Percentiles rank a stretch among this genome's conserved stretches.
Conservation (phyloP, 2,329 filamentous ascomycete species). For the Trichoderma endophyticum region DNA sequence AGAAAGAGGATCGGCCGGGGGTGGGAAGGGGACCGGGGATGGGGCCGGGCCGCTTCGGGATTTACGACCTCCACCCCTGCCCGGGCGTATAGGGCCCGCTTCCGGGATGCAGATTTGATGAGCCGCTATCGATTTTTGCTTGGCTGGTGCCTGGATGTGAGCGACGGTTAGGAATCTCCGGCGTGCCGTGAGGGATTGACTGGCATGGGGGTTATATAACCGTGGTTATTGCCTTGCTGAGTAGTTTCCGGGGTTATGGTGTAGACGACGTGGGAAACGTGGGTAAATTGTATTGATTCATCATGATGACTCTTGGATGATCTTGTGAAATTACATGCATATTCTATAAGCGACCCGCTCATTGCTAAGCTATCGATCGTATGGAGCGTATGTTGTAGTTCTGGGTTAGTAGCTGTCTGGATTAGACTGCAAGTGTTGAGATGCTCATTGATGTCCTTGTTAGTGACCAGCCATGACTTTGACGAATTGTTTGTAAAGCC, state of each 20-base stretch:
- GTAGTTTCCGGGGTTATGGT: neutral
- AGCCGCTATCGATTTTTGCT: neutral
- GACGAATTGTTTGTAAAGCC: neutral
- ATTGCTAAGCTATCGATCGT: neutral
- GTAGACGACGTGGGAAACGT: neutral
- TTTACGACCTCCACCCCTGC: conserved; percentile 2
- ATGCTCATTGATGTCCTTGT: neutral
- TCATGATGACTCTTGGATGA: neutral
- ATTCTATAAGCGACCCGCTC: neutral
- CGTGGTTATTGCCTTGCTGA: neutral
- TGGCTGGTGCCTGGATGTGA: neutral
- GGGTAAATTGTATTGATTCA: neutral
- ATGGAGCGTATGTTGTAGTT: neutral
- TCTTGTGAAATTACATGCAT: neutral
- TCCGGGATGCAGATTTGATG: neutral
- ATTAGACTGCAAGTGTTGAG: neutral
- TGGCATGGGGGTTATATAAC: neutral
- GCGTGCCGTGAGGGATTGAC: neutral
- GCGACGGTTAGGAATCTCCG: neutral
- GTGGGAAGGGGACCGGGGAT: neutral
- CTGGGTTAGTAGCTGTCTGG: neutral
- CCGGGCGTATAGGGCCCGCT: neutral
- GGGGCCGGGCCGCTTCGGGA: conserved; percentile 3
- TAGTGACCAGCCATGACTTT: neutral
- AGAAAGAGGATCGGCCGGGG: neutral